These are phyloP conservation scores for Solanum ahanhuiri DNA, from an alignment of 257 asterid genomes.

Conservation along the genomic window DNA sequence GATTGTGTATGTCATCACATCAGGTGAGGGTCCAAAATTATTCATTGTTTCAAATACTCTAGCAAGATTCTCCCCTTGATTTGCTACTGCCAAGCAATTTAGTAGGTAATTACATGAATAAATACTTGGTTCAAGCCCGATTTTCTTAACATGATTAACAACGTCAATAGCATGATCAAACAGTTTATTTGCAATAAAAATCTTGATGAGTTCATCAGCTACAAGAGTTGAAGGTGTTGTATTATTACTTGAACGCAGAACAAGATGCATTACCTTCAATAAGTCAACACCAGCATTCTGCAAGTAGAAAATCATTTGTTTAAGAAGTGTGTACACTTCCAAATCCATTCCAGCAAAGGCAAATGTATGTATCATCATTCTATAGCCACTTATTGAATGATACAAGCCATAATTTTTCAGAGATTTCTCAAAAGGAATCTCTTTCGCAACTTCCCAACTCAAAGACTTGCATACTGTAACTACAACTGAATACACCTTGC, in stretches of 20 bases:
- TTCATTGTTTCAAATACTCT: conserved; percentile 37
- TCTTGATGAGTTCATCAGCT: conserved; percentile 38
- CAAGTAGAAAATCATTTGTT: conserved; percentile 35
- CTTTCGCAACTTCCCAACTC: conserved; percentile 33
- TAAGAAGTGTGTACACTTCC: conserved; percentile 40
- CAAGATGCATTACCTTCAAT: conserved; percentile 17
- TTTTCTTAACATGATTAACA: conserved; percentile 20
- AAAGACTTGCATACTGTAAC: conserved; percentile 50
- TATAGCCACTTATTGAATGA: conserved; percentile 23
- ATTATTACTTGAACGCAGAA: conserved; percentile 9
- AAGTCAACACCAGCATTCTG: conserved; percentile 23
- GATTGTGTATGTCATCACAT: conserved; percentile 43
- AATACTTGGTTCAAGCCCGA: conserved; percentile 31
- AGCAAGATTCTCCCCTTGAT: conserved; percentile 15
- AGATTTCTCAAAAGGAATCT: conserved; percentile 21
- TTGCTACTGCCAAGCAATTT: conserved; percentile 42
- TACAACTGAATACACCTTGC: conserved; percentile 23
- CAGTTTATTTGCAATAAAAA: conserved; percentile 40
- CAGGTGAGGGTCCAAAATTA: conserved; percentile 49
- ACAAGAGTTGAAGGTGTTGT: conserved; percentile 16
- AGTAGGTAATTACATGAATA: conserved; percentile 57
- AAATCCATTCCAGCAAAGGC: conserved; percentile 37
- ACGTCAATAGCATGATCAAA: conserved; percentile 38
- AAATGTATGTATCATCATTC: conserved; percentile 29
- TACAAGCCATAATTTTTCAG: conserved; percentile 36